Evolutionary conservation across 805 yeast species (phyloP).

Genomic region (Brettanomyces custersianus): DNA sequence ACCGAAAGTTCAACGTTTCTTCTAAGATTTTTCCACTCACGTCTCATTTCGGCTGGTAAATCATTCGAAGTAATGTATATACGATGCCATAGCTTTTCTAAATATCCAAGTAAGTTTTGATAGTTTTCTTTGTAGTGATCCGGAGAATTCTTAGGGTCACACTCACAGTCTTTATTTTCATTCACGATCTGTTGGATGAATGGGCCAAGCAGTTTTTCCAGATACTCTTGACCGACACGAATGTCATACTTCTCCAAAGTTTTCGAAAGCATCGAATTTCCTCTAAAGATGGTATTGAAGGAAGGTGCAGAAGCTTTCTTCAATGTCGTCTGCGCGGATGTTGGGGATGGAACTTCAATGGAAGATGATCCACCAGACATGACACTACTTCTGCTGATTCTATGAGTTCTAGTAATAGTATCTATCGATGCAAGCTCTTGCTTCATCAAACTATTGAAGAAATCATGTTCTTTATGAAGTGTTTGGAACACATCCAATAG

Average conservation of each 20-base stretch:
- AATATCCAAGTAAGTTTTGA: conserved; percentile 27
- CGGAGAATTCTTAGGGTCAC: conserved; percentile 57
- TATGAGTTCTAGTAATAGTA: conserved; percentile 33
- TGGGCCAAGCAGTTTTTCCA: conserved; percentile 65
- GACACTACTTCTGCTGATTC: conserved; percentile 21
- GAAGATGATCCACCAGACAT: conserved; percentile 4
- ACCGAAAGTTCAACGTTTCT: conserved; percentile 54
- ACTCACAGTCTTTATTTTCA: conserved; percentile 56
- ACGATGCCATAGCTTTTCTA: conserved; percentile 55
- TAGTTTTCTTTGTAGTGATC: conserved; percentile 29
- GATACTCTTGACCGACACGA: conserved; percentile 69
- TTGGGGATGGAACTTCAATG: not conserved
- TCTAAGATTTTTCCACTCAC: conserved; percentile 55
- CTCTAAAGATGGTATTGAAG: conserved; percentile 67
- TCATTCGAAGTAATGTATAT: conserved; percentile 64
- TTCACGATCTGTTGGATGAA: conserved; percentile 44
- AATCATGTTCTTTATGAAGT: conserved; percentile 54
- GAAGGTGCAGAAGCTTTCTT: not conserved
- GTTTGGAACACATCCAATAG: conserved; percentile 70
- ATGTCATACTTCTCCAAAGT: conserved; percentile 70
- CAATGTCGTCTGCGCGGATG: not conserved
- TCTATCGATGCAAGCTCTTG: conserved; percentile 50
- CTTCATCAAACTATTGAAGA: conserved; percentile 65
- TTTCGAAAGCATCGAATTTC: conserved; percentile 75
- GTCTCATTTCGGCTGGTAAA: conserved; percentile 59